A percentile compares a stretch with the other conserved stretches of the same genome.
phyloP scores from a whole-genome alignment of 2,329 filamentous ascomycete genomes.

The Pseudogymnoascus sp. region DNA sequence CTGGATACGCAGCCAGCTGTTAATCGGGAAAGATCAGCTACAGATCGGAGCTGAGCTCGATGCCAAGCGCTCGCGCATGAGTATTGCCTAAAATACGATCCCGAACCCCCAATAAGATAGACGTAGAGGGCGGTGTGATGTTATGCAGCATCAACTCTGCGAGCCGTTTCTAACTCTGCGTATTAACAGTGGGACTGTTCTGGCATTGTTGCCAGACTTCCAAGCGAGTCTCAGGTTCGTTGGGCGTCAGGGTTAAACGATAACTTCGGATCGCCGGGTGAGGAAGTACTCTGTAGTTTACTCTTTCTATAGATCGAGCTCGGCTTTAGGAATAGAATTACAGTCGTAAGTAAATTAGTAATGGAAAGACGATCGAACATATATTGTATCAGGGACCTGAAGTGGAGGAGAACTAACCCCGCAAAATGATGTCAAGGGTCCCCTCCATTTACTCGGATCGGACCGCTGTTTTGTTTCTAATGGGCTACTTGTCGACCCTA shows the following conservation, averaged over 20 bases:
- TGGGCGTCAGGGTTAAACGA: background rate
- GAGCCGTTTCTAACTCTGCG: background rate
- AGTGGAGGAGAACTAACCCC: background rate
- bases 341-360: background rate
- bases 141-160: background rate
- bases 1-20: background rate
- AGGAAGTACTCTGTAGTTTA: background rate
- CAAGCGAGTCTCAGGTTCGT: background rate
- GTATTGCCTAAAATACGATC: background rate
- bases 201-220: background rate
- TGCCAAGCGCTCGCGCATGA: background rate
- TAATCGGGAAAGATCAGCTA: background rate
- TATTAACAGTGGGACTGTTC: background rate
- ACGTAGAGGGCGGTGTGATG: background rate
- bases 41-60: background rate
- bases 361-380: background rate
- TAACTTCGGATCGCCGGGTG: background rate
- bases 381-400: background rate
- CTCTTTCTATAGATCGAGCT: background rate
- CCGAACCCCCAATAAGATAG: background rate
- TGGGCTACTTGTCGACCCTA: background rate
- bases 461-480: background rate
- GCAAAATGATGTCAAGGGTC: background rate
- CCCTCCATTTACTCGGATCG: background rate
- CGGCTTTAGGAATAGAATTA: background rate